Conservation (phyloP, 2,329 filamentous ascomycete species). For the Apiospora aurea region DNA sequence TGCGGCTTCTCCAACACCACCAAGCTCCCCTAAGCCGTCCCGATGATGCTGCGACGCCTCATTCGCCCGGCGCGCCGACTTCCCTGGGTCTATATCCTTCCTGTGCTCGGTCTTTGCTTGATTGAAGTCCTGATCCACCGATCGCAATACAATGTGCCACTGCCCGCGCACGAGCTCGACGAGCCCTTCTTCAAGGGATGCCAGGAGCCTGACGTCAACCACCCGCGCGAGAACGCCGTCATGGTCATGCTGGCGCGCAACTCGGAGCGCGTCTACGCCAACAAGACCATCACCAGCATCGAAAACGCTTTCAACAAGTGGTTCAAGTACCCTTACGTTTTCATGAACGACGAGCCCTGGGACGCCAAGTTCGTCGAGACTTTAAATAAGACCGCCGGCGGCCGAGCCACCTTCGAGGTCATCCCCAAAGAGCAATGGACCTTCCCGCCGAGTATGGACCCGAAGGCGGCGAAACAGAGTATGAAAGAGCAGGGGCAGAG, state of each 20-base stretch:
- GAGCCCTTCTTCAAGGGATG: constrained; percentile 48
- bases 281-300: constrained; percentile 48
- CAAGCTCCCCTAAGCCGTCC: background rate
- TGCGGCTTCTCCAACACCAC: constrained; percentile 1
- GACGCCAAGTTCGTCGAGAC: constrained; percentile 46
- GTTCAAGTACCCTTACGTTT: constrained; percentile 55
- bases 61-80: constrained; percentile 42
- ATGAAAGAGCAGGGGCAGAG: constrained; percentile 44
- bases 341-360: constrained; percentile 55
- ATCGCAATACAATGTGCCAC: constrained; percentile 44
- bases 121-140: constrained; percentile 46
- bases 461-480: constrained; percentile 39
- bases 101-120: constrained; percentile 40
- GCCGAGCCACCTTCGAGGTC: constrained; percentile 50
- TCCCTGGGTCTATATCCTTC: constrained; percentile 40
- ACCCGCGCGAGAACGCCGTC: constrained; percentile 51
- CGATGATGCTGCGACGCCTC: constrained; percentile 39
- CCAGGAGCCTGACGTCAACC: constrained; percentile 46
- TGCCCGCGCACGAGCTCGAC: constrained; percentile 47
- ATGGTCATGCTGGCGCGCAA: constrained; percentile 57
- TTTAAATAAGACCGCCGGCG: constrained; percentile 46
- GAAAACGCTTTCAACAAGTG: constrained; percentile 54
- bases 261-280: constrained; percentile 48
- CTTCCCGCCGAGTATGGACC: constrained; percentile 46
- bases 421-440: constrained; percentile 50